Evolutionary conservation across 1,139 yeast genomes (phyloP), one percentile per base, ranked within the genome.

Genomic region (Saccharomyces hybrid): DNA sequence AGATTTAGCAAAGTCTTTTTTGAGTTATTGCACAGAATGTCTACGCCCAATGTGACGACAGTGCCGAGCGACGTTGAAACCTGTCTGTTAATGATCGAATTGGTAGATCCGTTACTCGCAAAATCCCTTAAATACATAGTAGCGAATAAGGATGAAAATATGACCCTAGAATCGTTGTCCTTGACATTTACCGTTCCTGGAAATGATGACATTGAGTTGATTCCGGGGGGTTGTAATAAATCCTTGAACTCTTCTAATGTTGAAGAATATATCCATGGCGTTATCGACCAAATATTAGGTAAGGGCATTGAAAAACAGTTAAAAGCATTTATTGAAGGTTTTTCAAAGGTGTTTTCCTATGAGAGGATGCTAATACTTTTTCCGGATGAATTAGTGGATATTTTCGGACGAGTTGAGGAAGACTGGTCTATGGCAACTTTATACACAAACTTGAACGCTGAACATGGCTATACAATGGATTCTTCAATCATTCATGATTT

Each of bases 391-490:
- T 75, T 90, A 49, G 82, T 80, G 1, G 79, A 79, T 48, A 68
- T 93, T 52, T 83, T 88, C 63, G 93, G 95, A 8, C 83, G 81
- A 57, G 81, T 82, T 1, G 84, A 84, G 52, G 98, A 90, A 65
- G 98, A 93, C 65, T 93, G 99, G 98, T 81, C 93, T 0, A 61
- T 64, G 42, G 80, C 78, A 50, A 81, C 95, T 0, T 73, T 93
- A 49, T 65, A 75, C 8, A 75, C 81, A 2, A 77, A 84, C 0
- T 75, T 93, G 26, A 82, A 81, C 61, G 97, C 98, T 0, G 95
- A 91, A 64, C 99, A 93, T 70, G 99, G 99, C 1, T 93, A 86
- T 64, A 80, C 80, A 6, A 79, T 80, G 65, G 95, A 86, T 38
- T 87, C 96, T 2, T 72, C 72, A 16, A 77, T 86, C 0, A 81